phyloP scores from a whole-genome alignment of 441 rosid species.

The Syzygium malaccense region DNA sequence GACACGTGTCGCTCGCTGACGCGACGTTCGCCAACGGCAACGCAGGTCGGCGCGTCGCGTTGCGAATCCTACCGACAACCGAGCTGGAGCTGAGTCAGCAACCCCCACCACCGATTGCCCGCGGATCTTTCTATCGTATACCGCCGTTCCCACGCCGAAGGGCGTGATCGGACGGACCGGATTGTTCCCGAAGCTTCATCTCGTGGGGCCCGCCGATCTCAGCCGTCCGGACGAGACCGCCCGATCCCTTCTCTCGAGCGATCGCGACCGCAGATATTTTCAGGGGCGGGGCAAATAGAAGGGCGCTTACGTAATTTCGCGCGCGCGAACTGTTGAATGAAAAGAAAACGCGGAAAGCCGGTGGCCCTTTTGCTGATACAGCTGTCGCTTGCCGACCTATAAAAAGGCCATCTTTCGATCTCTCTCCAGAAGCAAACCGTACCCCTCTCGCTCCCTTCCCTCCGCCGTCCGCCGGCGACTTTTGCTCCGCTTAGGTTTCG shows the following conservation, averaged over 20 bases:
- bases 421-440: neutral
- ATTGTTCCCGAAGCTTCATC: neutral
- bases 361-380: neutral
- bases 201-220: neutral
- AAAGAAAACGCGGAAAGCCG: neutral
- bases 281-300: too few species aligned
- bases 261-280: neutral
- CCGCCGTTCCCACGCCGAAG: fast-evolving
- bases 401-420: neutral
- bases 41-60: neutral
- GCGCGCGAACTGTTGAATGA: neutral
- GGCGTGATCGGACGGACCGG: neutral
- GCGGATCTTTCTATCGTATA: neutral
- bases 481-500: neutral
- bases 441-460: neutral
- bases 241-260: neutral
- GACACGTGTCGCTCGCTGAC: neutral
- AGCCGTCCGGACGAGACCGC: neutral
- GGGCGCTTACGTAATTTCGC: neutral
- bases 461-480: neutral
- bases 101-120: neutral
- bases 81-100: neutral
- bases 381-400: neutral
- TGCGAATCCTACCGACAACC: neutral
- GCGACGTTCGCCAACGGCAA: neutral